A percentile compares a stretch with the other conserved stretches of the same genome.
Evolutionary conservation across 768 basidiomycete species (phyloP).

Genomic region (Trametes cubensis): DNA sequence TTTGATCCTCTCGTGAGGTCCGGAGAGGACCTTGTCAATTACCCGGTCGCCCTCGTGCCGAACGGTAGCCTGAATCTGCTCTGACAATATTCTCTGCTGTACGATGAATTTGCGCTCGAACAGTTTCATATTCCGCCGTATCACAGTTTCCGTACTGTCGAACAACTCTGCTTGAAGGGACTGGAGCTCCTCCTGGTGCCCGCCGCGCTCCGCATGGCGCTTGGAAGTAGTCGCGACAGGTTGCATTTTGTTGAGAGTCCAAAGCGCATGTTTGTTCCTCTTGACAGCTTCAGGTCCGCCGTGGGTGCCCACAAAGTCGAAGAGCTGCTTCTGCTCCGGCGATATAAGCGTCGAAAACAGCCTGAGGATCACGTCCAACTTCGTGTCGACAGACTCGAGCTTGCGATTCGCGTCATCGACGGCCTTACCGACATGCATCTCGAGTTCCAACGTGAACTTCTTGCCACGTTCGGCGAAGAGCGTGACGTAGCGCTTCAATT

Average conservation of each 20-base stretch:
- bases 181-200: neutral
- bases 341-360: neutral
- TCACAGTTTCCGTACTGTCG: constrained; percentile 31
- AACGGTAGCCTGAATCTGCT: constrained; percentile 34
- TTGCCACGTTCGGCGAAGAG: constrained; percentile 29
- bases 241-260: neutral
- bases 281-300: constrained; percentile 6
- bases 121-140: constrained; percentile 41
- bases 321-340: neutral
- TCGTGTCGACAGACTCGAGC: constrained; percentile 17
- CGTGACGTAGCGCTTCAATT: constrained; percentile 17
- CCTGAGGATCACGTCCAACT: neutral
- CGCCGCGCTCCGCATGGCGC: too few species aligned
- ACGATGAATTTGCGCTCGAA: constrained; percentile 52
- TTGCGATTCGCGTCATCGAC: constrained; percentile 29
- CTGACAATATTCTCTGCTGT: constrained; percentile 42
- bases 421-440: constrained; percentile 31
- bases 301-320: neutral
- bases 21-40: constrained; percentile 42
- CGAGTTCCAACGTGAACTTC: constrained; percentile 35
- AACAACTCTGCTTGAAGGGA: neutral
- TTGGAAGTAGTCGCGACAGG: too few species aligned
- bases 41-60: constrained; percentile 42
- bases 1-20: constrained; percentile 48
- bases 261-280: neutral